These are phyloP conservation scores for Aureobasidium leucospermi DNA, from an alignment of 2,329 filamentous ascomycete species.

Conservation along the genomic window DNA sequence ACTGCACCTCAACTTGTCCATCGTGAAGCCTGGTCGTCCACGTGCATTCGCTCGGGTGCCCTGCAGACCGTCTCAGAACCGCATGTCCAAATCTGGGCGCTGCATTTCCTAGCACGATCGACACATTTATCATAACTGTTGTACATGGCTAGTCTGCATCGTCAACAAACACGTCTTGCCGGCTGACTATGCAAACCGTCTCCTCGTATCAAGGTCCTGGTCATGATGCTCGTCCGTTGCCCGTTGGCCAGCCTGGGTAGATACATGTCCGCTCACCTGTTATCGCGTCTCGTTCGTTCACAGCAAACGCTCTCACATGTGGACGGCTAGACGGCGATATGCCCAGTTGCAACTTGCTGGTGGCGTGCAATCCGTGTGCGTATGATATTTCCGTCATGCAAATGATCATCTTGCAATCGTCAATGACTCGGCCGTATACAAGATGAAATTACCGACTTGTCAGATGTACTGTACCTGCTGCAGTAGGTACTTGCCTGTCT, in stretches of 20 bases:
- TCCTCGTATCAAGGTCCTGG: slow-evolving; percentile 3
- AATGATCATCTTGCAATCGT: slow-evolving; percentile 8
- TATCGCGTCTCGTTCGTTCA: slow-evolving; percentile 12
- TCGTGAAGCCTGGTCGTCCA: slow-evolving; percentile 5
- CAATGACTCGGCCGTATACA: slow-evolving; percentile 10
- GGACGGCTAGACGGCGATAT: slow-evolving; percentile 3
- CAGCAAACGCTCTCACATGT: slow-evolving; percentile 9
- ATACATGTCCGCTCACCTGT: slow-evolving; percentile 11
- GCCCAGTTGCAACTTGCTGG: background rate
- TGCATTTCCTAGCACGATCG: slow-evolving; percentile 1
- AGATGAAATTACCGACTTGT: background rate
- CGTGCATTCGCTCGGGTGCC: background rate
- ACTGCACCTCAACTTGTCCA: slow-evolving; percentile 11
- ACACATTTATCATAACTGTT: slow-evolving; percentile 1
- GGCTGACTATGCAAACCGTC: slow-evolving; percentile 3
- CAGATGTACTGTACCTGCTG: slow-evolving; percentile 3
- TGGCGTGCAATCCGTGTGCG: slow-evolving; percentile 3
- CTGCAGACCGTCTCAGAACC: background rate
- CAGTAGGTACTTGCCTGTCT: background rate
- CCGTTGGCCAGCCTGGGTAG: slow-evolving; percentile 6
- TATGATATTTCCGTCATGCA: background rate
- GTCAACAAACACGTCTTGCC: slow-evolving; percentile 9
- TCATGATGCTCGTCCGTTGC: slow-evolving; percentile 7
- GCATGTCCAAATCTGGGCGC: background rate
- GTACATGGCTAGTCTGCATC: slow-evolving; percentile 2